Percentiles rank a stretch among this genome's conserved stretches.
Conservation (phyloP, 106 monocot genomes). For the Dioscorea dumetorum region DNA sequence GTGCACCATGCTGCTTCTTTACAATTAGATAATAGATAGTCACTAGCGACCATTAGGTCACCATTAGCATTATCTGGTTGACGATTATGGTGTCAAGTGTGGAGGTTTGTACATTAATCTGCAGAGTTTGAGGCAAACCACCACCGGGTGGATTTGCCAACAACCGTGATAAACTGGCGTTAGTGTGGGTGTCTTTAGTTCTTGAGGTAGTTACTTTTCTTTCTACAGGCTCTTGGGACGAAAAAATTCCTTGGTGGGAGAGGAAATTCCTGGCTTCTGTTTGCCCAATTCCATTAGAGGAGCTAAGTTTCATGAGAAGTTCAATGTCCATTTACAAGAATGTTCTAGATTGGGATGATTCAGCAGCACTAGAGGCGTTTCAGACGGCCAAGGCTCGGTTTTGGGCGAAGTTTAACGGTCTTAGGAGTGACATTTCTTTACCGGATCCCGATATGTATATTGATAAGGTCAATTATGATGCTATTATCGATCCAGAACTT, state of each 20-base stretch:
- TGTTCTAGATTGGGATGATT: slow-evolving; percentile 50
- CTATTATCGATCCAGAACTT: slow-evolving; percentile 26
- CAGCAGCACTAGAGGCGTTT: slow-evolving; percentile 43
- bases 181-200: too few relatives aligned
- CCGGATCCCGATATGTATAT: slow-evolving; percentile 50
- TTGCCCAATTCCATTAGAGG: slow-evolving; percentile 25
- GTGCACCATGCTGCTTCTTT: too few relatives aligned
- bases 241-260: slow-evolving; percentile 32
- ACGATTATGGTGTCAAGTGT: too few relatives aligned
- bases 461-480: slow-evolving; percentile 26
- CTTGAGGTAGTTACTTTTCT: neutral
- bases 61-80: too few relatives aligned
- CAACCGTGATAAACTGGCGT: too few relatives aligned
- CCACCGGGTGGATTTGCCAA: too few relatives aligned
- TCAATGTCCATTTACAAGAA: slow-evolving; percentile 19
- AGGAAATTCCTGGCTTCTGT: slow-evolving; percentile 34
- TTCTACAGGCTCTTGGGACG: slow-evolving; percentile 4
- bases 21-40: too few relatives aligned
- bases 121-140: too few relatives aligned
- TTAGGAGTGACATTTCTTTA: neutral
- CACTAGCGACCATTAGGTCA: too few relatives aligned
- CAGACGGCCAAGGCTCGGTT: slow-evolving; percentile 7
- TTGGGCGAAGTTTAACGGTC: too few relatives aligned
- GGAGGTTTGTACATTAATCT: too few relatives aligned
- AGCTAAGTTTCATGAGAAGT: slow-evolving; percentile 23